A percentile compares a stretch with the other conserved stretches of the same genome.
These are phyloP conservation scores for Heterobasidion occidentale DNA, from an alignment of 1,284 basidiomycete species.

Conservation along the genomic window DNA sequence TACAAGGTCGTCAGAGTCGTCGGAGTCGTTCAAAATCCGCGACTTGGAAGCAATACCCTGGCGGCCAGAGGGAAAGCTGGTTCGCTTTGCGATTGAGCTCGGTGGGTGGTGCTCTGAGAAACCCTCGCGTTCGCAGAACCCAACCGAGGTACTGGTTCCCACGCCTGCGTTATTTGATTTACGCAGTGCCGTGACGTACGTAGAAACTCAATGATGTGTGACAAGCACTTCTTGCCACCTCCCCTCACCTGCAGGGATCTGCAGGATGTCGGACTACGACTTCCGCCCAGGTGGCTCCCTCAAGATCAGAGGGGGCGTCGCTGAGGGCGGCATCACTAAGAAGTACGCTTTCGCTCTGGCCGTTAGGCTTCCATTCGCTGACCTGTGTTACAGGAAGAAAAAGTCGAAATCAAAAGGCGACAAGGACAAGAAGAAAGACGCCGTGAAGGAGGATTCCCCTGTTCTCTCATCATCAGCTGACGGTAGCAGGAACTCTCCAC, in stretches of 20 bases:
- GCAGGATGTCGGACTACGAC: constrained; percentile 74
- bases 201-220: not conserved
- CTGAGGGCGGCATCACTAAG: constrained; percentile 69
- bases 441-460: constrained; percentile 33
- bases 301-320: constrained; percentile 86
- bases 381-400: constrained; percentile 58
- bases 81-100: too few species aligned
- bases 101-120: too few species aligned
- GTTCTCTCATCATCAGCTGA: constrained; percentile 38
- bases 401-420: constrained; percentile 61
- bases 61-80: too few species aligned
- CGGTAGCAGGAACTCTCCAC: constrained; percentile 53
- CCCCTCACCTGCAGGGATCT: not conserved
- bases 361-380: constrained; percentile 1
- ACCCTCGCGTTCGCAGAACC: too few species aligned
- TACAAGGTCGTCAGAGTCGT: constrained; percentile 5
- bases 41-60: too few species aligned
- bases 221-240: not conserved
- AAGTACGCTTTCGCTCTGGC: constrained; percentile 50
- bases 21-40: not conserved
- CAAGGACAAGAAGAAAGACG: constrained; percentile 30
- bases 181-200: not conserved
- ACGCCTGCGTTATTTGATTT: too few species aligned
- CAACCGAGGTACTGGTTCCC: too few species aligned
- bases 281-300: constrained; percentile 82